These are phyloP conservation scores for Pyrus communis DNA, from an alignment of 306 rosid genomes.

Conservation along the genomic window DNA sequence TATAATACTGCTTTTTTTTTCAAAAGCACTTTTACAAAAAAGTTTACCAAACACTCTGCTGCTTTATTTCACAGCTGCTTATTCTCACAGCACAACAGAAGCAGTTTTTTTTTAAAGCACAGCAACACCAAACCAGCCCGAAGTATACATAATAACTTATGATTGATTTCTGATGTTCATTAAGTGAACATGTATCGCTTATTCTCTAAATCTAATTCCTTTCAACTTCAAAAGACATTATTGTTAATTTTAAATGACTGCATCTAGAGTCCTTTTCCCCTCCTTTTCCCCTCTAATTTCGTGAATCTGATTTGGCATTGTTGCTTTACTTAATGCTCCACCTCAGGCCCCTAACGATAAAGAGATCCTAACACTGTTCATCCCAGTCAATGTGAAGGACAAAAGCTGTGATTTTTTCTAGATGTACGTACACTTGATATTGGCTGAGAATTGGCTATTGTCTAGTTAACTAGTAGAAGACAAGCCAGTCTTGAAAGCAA, in stretches of 20 bases:
- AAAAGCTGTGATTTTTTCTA: constrained; percentile 63
- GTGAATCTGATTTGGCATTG: background rate
- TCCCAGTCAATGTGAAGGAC: constrained; percentile 53
- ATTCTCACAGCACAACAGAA: too few species aligned
- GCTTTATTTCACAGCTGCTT: too few species aligned
- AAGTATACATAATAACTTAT: background rate
- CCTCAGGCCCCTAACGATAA: constrained; percentile 51
- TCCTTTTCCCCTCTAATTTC: background rate
- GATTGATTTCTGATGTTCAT: background rate
- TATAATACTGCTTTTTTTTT: too few species aligned
- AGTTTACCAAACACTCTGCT: too few species aligned
- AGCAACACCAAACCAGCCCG: too few species aligned
- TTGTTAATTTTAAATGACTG: background rate
- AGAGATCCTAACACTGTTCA: constrained; percentile 48
- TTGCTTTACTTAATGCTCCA: constrained; percentile 5
- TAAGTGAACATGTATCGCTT: background rate
- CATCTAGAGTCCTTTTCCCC: background rate
- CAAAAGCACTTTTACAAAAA: too few species aligned
- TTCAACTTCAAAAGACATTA: background rate
- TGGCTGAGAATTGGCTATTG: constrained; percentile 78
- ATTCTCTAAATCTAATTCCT: background rate
- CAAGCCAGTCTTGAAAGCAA: constrained; percentile 43
- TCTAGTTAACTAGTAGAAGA: constrained; percentile 26
- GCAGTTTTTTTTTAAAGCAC: too few species aligned
- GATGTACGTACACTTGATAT: constrained; percentile 61